Evolutionary conservation across 345 rosid species (phyloP).

Genomic region (Arabidopsis arenosa): DNA sequence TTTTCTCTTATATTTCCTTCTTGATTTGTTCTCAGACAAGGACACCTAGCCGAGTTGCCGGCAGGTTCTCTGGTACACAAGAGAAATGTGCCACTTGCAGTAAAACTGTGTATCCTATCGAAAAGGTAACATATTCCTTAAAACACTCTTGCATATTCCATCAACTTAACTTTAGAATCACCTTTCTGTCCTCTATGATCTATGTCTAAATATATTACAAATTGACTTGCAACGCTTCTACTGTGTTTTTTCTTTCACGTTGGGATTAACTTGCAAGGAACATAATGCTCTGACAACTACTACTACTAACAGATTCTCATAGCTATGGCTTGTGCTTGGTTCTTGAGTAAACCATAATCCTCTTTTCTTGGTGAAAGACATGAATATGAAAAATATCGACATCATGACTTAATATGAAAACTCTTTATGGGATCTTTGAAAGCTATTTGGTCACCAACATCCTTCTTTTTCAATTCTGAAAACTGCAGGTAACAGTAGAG

Average conservation of each 20-base stretch:
- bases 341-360: neutral
- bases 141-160: neutral
- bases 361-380: neutral
- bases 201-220: neutral
- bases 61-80: slow-evolving; percentile 79
- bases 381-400: neutral
- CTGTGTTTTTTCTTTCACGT: neutral
- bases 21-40: slow-evolving; percentile 55
- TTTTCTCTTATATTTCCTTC: slow-evolving; percentile 2
- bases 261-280: slow-evolving; percentile 2
- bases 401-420: slow-evolving; percentile 10
- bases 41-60: slow-evolving; percentile 74
- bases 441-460: slow-evolving; percentile 20
- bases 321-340: slow-evolving; percentile 9
- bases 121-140: slow-evolving; percentile 57
- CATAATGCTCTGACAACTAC: neutral
- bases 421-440: neutral
- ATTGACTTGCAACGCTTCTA: neutral
- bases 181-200: neutral
- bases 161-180: neutral
- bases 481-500: slow-evolving; percentile 75
- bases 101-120: slow-evolving; percentile 84
- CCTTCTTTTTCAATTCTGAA: neutral
- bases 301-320: neutral
- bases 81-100: slow-evolving; percentile 77